phyloP scores from a whole-genome alignment of 108 stramenopile species.

The Cyclotella choctawhatcheeana region DNA sequence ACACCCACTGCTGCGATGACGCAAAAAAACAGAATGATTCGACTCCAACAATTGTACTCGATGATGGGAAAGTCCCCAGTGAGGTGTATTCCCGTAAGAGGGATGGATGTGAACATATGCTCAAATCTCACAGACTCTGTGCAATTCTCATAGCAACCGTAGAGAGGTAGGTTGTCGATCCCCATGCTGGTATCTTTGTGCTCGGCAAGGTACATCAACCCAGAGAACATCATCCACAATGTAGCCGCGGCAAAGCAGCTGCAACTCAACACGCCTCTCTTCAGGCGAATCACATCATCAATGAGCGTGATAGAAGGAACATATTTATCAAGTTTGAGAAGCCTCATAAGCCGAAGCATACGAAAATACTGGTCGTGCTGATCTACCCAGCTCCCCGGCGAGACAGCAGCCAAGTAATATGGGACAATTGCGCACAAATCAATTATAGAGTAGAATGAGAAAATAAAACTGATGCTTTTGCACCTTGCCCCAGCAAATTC shows the following conservation, averaged over 20 bases:
- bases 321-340: constrained; percentile 92
- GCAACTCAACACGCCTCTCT: constrained; percentile 65
- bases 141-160: constrained; percentile 73
- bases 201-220: constrained; percentile 81
- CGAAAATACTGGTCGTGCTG: constrained; percentile 87
- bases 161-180: constrained; percentile 74
- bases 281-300: constrained; percentile 88
- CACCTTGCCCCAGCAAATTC: constrained; percentile 51
- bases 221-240: constrained; percentile 84
- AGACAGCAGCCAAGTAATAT: constrained; percentile 71
- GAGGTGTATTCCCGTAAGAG: constrained; percentile 71
- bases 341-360: constrained; percentile 86
- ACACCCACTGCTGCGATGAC: constrained; percentile 92
- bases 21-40: constrained; percentile 76
- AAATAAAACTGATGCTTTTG: constrained; percentile 65
- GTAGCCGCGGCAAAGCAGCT: constrained; percentile 77
- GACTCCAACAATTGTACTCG: constrained; percentile 67
- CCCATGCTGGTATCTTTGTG: constrained; percentile 68
- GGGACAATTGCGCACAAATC: constrained; percentile 89
- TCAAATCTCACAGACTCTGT: constrained; percentile 74
- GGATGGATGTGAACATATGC: constrained; percentile 71
- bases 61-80: constrained; percentile 70
- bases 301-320: constrained; percentile 85
- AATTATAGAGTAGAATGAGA: constrained; percentile 88
- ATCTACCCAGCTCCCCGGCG: constrained; percentile 74